Evolutionary conservation across 2,329 filamentous ascomycete species (phyloP).

Genomic region (Hypoxylon sp.): DNA sequence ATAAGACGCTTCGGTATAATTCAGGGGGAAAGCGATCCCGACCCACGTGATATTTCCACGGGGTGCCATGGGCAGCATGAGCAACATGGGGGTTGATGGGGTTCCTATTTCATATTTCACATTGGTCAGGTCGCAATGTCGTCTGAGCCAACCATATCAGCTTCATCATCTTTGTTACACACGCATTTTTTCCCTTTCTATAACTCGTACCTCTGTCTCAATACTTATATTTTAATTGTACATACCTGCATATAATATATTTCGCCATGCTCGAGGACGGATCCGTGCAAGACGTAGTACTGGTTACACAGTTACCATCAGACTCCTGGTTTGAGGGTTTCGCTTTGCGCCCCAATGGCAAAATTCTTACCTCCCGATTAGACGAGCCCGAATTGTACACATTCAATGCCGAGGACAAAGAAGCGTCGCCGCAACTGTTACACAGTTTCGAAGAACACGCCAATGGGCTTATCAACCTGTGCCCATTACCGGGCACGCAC

Average conservation of each 20-base stretch:
- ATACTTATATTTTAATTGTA: background rate
- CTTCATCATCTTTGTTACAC: constrained; percentile 25
- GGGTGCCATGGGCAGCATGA: constrained; percentile 1
- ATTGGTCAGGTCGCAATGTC: constrained; percentile 34
- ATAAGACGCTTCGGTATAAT: constrained; percentile 33
- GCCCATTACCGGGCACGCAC: constrained; percentile 45
- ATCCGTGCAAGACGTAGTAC: constrained; percentile 48
- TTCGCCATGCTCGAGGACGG: constrained; percentile 49
- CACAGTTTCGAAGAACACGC: constrained; percentile 49
- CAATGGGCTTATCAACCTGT: constrained; percentile 51
- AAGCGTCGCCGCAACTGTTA: constrained; percentile 48
- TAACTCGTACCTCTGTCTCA: constrained; percentile 5
- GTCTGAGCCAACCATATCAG: constrained; percentile 36
- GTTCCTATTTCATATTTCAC: constrained; percentile 41
- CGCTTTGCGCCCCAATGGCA: constrained; percentile 52
- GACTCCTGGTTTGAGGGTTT: constrained; percentile 55
- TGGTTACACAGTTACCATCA: constrained; percentile 54
- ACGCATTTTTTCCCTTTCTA: constrained; percentile 3
- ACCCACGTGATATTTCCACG: constrained; percentile 30
- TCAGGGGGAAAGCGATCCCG: constrained; percentile 33
- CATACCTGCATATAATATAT: constrained; percentile 4
- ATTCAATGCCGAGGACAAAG: constrained; percentile 49
- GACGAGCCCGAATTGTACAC: constrained; percentile 54
- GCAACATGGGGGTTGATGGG: background rate
- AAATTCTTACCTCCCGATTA: constrained; percentile 50